Percentiles rank a stretch among this genome's conserved stretches.
Conservation (phyloP, 1,139 yeast genomes). For the Wickerhamomyces sp. region DNA sequence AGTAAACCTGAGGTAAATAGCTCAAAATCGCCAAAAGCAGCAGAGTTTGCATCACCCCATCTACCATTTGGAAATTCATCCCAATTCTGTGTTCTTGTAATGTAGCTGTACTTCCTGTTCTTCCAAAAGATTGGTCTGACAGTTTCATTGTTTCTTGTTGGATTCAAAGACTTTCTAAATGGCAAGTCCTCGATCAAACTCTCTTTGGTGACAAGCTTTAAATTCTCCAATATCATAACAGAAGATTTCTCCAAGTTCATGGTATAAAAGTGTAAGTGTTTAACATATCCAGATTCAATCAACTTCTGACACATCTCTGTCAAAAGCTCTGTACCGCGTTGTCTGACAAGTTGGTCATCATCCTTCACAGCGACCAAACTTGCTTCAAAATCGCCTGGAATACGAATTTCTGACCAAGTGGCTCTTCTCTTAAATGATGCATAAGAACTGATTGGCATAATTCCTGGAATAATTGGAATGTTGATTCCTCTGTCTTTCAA, state of each 20-base stretch:
- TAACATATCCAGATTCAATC: constrained; percentile 65
- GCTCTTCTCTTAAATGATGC: constrained; percentile 91
- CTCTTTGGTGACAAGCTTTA: constrained; percentile 45
- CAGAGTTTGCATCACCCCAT: constrained; percentile 93
- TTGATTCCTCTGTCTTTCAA: constrained; percentile 72
- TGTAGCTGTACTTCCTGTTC: constrained; percentile 85
- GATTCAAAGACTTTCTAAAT: constrained; percentile 87
- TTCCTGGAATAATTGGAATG: constrained; percentile 92
- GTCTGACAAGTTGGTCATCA: constrained; percentile 85
- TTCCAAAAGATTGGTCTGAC: constrained; percentile 97
- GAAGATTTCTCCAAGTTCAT: constrained; percentile 94
- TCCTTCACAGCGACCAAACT: constrained; percentile 80
- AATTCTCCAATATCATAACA: constrained; percentile 75
- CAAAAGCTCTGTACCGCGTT: constrained; percentile 76
- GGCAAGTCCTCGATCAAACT: constrained; percentile 44
- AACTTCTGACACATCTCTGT: constrained; percentile 78
- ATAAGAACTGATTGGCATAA: constrained; percentile 96
- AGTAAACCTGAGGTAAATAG: constrained; percentile 71
- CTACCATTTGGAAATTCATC: constrained; percentile 94
- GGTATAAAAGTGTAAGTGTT: constrained; percentile 91
- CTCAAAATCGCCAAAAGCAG: constrained; percentile 87
- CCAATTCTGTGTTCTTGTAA: constrained; percentile 89
- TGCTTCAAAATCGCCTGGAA: constrained; percentile 71
- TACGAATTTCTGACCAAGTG: constrained; percentile 80
- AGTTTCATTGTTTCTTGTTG: constrained; percentile 73